Conservation (phyloP, 352 stramenopile species). For the Globisporangium middletonii region DNA sequence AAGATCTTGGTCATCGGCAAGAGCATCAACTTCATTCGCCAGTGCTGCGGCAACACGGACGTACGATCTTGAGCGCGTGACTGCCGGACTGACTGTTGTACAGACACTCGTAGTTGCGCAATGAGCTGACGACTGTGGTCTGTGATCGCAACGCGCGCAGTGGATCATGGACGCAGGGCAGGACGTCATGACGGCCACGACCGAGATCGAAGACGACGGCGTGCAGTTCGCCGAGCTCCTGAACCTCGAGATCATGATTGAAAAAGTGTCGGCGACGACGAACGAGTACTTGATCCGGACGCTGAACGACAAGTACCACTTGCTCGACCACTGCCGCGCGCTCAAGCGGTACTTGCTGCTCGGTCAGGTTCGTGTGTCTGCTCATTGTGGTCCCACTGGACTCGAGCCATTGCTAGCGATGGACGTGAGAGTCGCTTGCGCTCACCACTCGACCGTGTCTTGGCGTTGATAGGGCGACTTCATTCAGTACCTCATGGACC, state of each 20-base stretch:
- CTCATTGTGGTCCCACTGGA: background rate
- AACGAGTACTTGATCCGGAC: constrained; percentile 90
- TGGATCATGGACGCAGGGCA: constrained; percentile 72
- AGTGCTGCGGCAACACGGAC: constrained; percentile 90
- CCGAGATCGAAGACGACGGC: constrained; percentile 49
- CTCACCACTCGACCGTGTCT: background rate
- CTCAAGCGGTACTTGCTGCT: constrained; percentile 98
- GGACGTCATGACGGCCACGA: constrained; percentile 30
- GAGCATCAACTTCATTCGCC: constrained; percentile 98
- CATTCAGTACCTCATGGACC: constrained; percentile 95
- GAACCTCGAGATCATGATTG: constrained; percentile 72
- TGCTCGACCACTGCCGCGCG: constrained; percentile 93
- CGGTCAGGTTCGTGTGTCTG: constrained; percentile 74
- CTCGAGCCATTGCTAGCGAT: background rate
- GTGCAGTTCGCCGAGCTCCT: constrained; percentile 67
- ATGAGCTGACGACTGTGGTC: constrained; percentile 3
- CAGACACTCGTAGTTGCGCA: background rate
- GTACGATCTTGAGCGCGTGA: constrained; percentile 19
- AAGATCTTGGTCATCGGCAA: constrained; percentile 96
- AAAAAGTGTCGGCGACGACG: constrained; percentile 68
- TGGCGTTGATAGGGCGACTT: constrained; percentile 89
- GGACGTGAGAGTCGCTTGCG: too few species aligned
- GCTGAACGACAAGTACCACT: constrained; percentile 90
- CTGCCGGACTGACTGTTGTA: background rate
- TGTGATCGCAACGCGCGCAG: constrained; percentile 11